Evolutionary conservation across 2,329 filamentous ascomycete species (phyloP).

Genomic region (Claviceps fusiformis): DNA sequence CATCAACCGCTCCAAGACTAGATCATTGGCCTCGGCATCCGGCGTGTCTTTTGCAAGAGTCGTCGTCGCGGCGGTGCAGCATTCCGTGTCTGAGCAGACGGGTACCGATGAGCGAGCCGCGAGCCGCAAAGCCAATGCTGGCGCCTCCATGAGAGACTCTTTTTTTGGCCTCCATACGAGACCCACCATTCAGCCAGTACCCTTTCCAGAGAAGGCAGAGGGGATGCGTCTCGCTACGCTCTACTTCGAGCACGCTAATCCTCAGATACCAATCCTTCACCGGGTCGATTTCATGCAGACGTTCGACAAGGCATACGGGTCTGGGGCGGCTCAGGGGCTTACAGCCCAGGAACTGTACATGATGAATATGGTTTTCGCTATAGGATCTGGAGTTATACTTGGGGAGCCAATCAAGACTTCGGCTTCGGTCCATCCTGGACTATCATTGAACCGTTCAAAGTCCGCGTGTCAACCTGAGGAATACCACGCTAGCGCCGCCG

Average conservation of each 20-base stretch:
- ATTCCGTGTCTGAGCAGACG: constrained; percentile 48
- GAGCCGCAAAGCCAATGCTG: constrained; percentile 12
- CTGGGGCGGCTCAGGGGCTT: constrained; percentile 40
- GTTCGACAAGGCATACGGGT: constrained; percentile 68
- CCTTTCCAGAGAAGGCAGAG: constrained; percentile 67
- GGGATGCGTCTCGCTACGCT: constrained; percentile 61
- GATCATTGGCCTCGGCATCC: constrained; percentile 72
- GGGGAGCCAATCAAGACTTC: constrained; percentile 43
- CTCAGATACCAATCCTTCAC: constrained; percentile 87
- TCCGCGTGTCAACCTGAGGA: constrained; percentile 68
- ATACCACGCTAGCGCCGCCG: constrained; percentile 88
- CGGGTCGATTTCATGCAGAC: constrained; percentile 79
- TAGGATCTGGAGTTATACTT: constrained; percentile 85
- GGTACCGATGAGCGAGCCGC: constrained; percentile 21
- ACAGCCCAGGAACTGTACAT: constrained; percentile 79
- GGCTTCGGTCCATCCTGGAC: constrained; percentile 19
- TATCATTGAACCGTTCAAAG: constrained; percentile 17
- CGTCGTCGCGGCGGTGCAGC: constrained; percentile 85
- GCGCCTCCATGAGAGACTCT: constrained; percentile 80
- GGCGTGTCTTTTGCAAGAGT: constrained; percentile 91
- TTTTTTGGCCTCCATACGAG: constrained; percentile 95
- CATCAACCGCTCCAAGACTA: constrained; percentile 62
- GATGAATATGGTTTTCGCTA: constrained; percentile 94
- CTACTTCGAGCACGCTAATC: constrained; percentile 94
- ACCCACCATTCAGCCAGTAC: constrained; percentile 71